phyloP scores from a whole-genome alignment of 1,284 basidiomycete genomes.

The Tremellales sp. region DNA sequence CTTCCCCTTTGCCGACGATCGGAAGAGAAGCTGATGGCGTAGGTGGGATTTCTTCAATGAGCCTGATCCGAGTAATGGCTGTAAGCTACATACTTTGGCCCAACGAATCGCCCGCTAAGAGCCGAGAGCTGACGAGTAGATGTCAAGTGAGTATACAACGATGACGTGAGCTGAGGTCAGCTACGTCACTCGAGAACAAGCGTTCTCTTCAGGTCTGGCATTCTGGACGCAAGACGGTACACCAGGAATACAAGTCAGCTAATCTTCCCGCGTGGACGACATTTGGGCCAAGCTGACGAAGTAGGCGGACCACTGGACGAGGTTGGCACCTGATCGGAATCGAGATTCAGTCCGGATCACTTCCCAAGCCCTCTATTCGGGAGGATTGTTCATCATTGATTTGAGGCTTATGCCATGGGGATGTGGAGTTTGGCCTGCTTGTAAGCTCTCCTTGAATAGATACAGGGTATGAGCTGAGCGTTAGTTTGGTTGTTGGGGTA shows the following conservation, averaged over 20 bases:
- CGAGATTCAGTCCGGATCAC: slow-evolving; percentile 60
- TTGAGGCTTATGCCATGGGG: slow-evolving; percentile 70
- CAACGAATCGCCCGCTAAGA: not conserved
- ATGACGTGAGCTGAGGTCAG: slow-evolving; percentile 2
- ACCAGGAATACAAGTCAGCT: slow-evolving; percentile 36
- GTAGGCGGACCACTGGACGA: slow-evolving; percentile 39
- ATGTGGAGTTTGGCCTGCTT: slow-evolving; percentile 77
- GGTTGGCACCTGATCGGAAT: slow-evolving; percentile 12
- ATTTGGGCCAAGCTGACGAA: not conserved
- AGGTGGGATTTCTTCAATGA: slow-evolving; percentile 37
- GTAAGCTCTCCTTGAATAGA: slow-evolving; percentile 20
- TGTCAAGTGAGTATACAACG: slow-evolving; percentile 17
- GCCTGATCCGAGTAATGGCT: slow-evolving; percentile 39
- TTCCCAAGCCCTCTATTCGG: slow-evolving; percentile 61
- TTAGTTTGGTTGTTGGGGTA: slow-evolving; percentile 46
- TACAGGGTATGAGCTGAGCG: not conserved
- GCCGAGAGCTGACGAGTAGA: slow-evolving; percentile 6
- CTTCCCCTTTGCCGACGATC: not conserved
- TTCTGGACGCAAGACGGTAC: slow-evolving; percentile 33
- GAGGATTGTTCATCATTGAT: slow-evolving; percentile 75
- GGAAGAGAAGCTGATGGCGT: slow-evolving; percentile 3
- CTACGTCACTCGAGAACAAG: slow-evolving; percentile 18
- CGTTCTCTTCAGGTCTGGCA: slow-evolving; percentile 26
- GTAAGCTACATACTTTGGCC: slow-evolving; percentile 22
- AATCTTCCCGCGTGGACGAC: not conserved